These are phyloP conservation scores for Mediolabrus comicus DNA, from an alignment of 108 stramenopile species.

Conservation along the genomic window DNA sequence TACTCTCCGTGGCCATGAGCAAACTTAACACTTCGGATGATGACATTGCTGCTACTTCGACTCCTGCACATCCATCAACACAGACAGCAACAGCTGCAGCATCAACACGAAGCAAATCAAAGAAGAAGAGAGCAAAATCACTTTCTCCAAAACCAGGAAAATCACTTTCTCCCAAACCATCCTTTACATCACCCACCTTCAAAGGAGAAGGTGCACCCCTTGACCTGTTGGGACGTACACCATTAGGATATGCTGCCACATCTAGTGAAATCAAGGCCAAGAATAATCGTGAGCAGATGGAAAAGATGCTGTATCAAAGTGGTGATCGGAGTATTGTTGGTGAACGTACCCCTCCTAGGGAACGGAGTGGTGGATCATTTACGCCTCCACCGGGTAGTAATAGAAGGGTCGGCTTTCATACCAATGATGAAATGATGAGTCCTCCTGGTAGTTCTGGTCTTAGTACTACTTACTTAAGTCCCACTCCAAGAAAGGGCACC, in stretches of 20 bases:
- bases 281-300: conserved; percentile 41
- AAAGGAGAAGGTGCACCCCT: conserved; percentile 44
- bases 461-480: conserved; percentile 24
- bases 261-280: conserved; percentile 52
- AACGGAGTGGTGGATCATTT: conserved; percentile 32
- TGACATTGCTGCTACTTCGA: not conserved
- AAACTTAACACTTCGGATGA: conserved; percentile 3
- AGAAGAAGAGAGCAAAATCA: not conserved
- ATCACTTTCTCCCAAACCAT: conserved; percentile 14
- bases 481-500: conserved; percentile 19
- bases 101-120: not conserved
- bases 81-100: not conserved
- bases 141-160: not conserved
- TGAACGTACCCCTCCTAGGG: conserved; percentile 47
- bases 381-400: not conserved
- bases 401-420: not conserved
- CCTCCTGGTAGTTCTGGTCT: not conserved
- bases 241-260: conserved; percentile 63
- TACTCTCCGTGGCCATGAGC: not conserved
- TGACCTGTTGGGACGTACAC: conserved; percentile 68
- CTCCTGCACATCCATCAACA: not conserved
- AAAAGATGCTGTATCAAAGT: conserved; percentile 52
- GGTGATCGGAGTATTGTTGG: conserved; percentile 63
- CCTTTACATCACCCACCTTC: conserved; percentile 13
- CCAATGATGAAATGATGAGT: not conserved